Evolutionary conservation across 1,139 yeast species (phyloP), one percentile per base, ranked within the genome.

Genomic region (Debaryomycetaceae sp.): DNA sequence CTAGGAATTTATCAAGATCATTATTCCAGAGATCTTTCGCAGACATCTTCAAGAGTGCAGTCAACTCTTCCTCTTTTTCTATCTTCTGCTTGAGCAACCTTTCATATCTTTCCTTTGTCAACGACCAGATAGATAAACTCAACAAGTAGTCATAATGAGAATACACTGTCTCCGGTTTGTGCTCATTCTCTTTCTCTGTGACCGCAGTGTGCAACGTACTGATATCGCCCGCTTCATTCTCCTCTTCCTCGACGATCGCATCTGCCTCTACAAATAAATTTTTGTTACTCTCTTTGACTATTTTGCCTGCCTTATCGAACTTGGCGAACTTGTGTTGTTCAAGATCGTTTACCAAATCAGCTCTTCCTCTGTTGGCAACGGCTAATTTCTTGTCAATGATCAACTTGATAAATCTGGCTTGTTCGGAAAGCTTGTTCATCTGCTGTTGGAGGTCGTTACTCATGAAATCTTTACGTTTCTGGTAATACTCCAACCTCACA

Each of bases 81-180:
- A 81, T 88, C 51, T 82, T 77, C 62, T 90, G 96, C 43, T 75
- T 75, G 55, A 90, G 69, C 49, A 93, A 71, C 55, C 80, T 83
- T 56, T 89, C 93, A 59, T 90, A 93, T 54, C 95, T 78, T 67
- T 95, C 99, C 49, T 76, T 76, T 1, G 99, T 91, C 59, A 93
- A 80, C 29, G 97, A 84, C 95, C 97, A 90, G 55, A 95, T 83
- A 35, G 91, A 80, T 97, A 95, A 87, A 44, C 93, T 91, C 45
- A 87, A 70, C 50, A 87, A 71, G 54, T 87, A 87, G 57, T 87
- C 95, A 62, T 78, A 81, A 48, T 87, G 73, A 47, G 87, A 74
- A 57, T 76, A 74, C 11, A 75, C 57, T 5, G 69, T 70, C 42
- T 69, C 75, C 2, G 78, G 79, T 39, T 63, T 65, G 43, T 63